Conservation (phyloP, 805 yeast species). For the Lipomyces orientalis region DNA sequence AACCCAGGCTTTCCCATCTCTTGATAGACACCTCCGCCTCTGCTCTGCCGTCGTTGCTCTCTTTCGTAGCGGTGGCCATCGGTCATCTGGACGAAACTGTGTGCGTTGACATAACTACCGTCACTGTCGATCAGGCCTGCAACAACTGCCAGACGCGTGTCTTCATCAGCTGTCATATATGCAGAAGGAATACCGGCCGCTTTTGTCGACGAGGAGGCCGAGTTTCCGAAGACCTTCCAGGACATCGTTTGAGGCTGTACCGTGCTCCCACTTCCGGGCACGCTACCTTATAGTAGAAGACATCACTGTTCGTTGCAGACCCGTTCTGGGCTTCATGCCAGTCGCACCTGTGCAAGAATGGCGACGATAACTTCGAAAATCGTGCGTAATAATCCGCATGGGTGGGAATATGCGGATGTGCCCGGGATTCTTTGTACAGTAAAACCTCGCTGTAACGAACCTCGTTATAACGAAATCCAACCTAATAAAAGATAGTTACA, state of each 20-base stretch:
- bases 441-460: too few species aligned
- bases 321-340: not conserved
- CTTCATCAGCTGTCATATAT: not conserved
- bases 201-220: not conserved
- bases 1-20: too few species aligned
- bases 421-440: too few species aligned
- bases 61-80: not conserved
- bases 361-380: too few species aligned
- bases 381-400: too few species aligned
- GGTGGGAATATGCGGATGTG: too few species aligned
- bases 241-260: not conserved
- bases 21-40: too few species aligned
- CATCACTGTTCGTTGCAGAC: not conserved
- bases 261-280: not conserved
- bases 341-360: not conserved
- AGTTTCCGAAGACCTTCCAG: not conserved
- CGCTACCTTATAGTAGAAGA: not conserved
- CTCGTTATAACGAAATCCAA: too few species aligned
- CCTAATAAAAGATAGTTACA: too few species aligned
- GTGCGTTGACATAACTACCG: not conserved
- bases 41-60: too few species aligned
- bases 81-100: not conserved
- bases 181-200: not conserved
- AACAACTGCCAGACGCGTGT: not conserved
- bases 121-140: not conserved